Percentiles rank a stretch among this genome's conserved stretches.
These are phyloP conservation scores for Cryptococcus floricola DNA, from an alignment of 1,284 basidiomycete genomes.

Conservation along the genomic window DNA sequence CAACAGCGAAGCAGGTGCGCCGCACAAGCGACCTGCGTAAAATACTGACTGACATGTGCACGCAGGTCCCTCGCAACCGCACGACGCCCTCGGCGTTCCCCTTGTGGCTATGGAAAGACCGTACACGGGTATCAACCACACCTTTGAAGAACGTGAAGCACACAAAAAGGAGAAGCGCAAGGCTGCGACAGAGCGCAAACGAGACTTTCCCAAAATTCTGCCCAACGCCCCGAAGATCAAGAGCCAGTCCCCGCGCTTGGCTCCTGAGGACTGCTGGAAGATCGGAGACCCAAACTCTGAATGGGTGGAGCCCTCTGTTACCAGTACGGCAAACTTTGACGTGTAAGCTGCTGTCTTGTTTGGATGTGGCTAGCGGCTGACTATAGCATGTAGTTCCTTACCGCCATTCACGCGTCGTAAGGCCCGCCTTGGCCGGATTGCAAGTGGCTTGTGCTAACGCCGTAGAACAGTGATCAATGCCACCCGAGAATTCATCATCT, in stretches of 20 bases:
- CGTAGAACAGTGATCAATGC: slow-evolving; percentile 29
- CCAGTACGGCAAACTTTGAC: slow-evolving; percentile 25
- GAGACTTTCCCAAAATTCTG: neutral
- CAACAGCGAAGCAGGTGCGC: too few species aligned
- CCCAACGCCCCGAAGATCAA: neutral
- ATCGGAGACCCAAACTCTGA: slow-evolving; percentile 20
- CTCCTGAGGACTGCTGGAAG: slow-evolving; percentile 25
- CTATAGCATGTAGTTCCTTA: slow-evolving; percentile 11
- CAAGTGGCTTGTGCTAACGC: neutral
- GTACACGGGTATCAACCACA: slow-evolving; percentile 1
- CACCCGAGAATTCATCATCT: slow-evolving; percentile 28
- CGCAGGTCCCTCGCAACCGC: neutral
- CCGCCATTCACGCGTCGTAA: slow-evolving; percentile 36
- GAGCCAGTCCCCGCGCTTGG: slow-evolving; percentile 6
- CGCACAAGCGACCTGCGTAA: too few species aligned
- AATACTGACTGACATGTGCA: too few species aligned
- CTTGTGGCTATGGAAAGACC: slow-evolving; percentile 6
- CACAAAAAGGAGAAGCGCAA: slow-evolving; percentile 1
- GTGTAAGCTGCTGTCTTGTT: slow-evolving; percentile 4
- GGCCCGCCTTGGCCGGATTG: neutral
- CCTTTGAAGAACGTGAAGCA: slow-evolving; percentile 9
- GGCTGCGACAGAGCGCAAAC: slow-evolving; percentile 1
- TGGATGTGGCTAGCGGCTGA: neutral
- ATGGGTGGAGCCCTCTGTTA: slow-evolving; percentile 31
- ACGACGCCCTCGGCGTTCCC: neutral